Conservation (phyloP, 2,329 filamentous ascomycete genomes). For the Raffaelea ambrosiae region DNA sequence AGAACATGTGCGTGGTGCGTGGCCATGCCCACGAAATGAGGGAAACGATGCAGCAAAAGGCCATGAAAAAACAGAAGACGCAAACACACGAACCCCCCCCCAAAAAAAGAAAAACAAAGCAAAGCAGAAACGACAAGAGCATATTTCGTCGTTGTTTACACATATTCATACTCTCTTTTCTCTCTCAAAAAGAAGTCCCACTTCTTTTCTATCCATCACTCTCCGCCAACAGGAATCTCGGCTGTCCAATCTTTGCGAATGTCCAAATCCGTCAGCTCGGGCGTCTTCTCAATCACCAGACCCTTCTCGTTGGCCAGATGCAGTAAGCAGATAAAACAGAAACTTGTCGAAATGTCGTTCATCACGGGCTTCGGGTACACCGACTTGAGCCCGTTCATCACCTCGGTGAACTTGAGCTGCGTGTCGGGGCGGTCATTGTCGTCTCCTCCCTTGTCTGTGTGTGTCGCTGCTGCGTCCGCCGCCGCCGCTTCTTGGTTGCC, state of each 20-base stretch:
- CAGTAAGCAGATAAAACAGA: conserved; percentile 86
- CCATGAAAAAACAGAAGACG: too few relatives aligned
- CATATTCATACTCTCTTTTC: too few relatives aligned
- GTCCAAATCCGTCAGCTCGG: conserved; percentile 48
- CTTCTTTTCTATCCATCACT: too few relatives aligned
- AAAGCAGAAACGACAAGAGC: conserved; percentile 2
- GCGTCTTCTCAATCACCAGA: conserved; percentile 60
- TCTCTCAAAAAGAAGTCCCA: too few relatives aligned
- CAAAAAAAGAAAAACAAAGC: conserved; percentile 6
- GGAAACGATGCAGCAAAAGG: too few relatives aligned
- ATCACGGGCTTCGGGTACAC: conserved; percentile 83
- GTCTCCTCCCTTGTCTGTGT: too few relatives aligned
- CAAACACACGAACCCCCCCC: too few relatives aligned
- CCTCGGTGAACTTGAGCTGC: conserved; percentile 72
- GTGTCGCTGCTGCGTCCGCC: too few relatives aligned
- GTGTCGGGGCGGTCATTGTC: conserved; percentile 31
- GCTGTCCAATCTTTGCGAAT: conserved; percentile 56
- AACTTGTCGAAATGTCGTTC: conserved; percentile 89
- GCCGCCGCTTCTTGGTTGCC: too few relatives aligned
- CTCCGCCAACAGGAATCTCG: conserved; percentile 34
- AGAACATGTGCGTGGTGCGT: too few relatives aligned
- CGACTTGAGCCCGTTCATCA: conserved; percentile 80
- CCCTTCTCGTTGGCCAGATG: conserved; percentile 93
- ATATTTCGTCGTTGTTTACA: too few relatives aligned
- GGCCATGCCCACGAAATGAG: too few relatives aligned